Conservation (phyloP, 768 basidiomycete genomes). For the Boletus tylopilopsis region DNA sequence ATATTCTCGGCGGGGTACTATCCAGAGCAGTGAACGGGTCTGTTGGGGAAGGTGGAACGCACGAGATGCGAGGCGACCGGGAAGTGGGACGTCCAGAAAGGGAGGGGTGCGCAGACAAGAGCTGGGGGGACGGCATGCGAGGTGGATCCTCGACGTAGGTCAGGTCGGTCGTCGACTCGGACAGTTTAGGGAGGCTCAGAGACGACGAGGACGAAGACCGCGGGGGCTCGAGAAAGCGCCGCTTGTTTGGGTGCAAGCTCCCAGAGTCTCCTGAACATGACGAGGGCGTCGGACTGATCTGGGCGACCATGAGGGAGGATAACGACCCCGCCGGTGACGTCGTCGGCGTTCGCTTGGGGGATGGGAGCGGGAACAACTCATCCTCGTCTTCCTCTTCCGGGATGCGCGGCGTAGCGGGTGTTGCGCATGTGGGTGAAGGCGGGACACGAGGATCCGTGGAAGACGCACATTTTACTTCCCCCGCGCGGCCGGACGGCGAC, state of each 20-base stretch:
- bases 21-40: background rate
- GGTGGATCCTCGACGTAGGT: constrained; percentile 3
- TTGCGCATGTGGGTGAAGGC: constrained; percentile 12
- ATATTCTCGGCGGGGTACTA: background rate
- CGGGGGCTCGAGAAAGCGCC: constrained; percentile 21
- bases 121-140: constrained; percentile 20
- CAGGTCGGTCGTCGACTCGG: constrained; percentile 12
- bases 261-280: constrained; percentile 15
- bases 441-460: background rate
- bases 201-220: constrained; percentile 23
- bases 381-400: constrained; percentile 37
- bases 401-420: constrained; percentile 22
- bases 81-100: constrained; percentile 20
- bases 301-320: constrained; percentile 20
- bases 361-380: constrained; percentile 56
- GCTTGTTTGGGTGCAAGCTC: background rate
- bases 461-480: background rate
- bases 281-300: constrained; percentile 15
- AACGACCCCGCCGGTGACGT: constrained; percentile 34
- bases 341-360: constrained; percentile 52
- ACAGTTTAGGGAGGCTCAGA: constrained; percentile 19
- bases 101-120: constrained; percentile 21
- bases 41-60: constrained; percentile 3
- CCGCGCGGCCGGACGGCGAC: background rate
- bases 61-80: constrained; percentile 9